Conservation (phyloP, 1,284 basidiomycete species). For the Sphaerobolus stellatus region DNA sequence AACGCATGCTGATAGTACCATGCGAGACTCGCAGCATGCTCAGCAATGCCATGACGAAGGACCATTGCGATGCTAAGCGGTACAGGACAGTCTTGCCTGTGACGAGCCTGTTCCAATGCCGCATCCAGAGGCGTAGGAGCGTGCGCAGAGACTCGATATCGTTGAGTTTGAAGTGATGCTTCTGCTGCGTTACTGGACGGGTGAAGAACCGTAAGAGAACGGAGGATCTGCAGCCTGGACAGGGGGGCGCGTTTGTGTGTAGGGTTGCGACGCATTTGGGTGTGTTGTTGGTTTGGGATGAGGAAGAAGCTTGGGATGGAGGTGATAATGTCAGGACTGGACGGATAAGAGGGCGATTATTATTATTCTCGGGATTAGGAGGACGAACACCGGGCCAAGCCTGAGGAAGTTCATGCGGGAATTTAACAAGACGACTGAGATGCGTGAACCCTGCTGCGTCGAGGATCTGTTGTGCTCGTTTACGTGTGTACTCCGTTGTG, state of each 20-base stretch:
- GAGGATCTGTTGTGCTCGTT: conserved; percentile 17
- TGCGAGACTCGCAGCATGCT: conserved; percentile 19
- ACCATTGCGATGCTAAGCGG: conserved; percentile 18
- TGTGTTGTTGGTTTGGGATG: conserved; percentile 7
- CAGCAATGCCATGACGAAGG: conserved; percentile 20
- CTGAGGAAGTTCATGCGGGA: conserved; percentile 10
- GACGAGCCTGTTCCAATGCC: conserved; percentile 19
- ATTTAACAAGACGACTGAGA: conserved; percentile 1
- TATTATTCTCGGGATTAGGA: neutral
- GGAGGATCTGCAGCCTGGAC: conserved; percentile 21
- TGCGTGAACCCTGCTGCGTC: conserved; percentile 11
- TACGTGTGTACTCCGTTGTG: conserved; percentile 12
- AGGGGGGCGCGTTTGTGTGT: conserved; percentile 20
- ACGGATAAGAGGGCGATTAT: conserved; percentile 1
- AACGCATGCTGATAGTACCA: neutral
- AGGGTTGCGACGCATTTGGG: conserved; percentile 16
- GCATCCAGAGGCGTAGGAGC: conserved; percentile 10
- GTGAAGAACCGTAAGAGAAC: conserved; percentile 19
- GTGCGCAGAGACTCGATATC: neutral
- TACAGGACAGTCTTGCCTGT: conserved; percentile 18
- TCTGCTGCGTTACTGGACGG: conserved; percentile 1
- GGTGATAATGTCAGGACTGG: conserved; percentile 12
- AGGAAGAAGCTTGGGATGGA: conserved; percentile 6
- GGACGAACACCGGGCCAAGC: no score
- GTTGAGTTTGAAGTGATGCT: neutral